These are phyloP conservation scores for Wickerhamiella nectarea DNA, from an alignment of 805 yeast species.

Conservation along the genomic window DNA sequence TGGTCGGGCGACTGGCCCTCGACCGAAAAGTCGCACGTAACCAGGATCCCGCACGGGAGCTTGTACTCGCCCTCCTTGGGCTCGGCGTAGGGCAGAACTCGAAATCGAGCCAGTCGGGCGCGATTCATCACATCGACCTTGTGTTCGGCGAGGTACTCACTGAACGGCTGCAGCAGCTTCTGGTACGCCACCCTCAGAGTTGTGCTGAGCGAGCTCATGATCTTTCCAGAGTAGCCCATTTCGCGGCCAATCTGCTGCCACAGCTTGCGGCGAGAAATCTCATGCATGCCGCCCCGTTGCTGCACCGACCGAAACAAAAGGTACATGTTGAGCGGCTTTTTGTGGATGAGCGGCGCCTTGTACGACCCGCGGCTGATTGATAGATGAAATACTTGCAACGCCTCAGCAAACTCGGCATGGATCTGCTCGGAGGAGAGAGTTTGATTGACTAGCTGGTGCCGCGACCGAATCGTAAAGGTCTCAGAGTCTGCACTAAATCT, in stretches of 20 bases:
- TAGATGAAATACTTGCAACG: slow-evolving; percentile 1
- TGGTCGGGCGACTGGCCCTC: too few relatives aligned
- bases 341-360: slow-evolving; percentile 54
- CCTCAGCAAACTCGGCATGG: slow-evolving; percentile 1
- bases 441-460: slow-evolving; percentile 4
- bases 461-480: slow-evolving; percentile 9
- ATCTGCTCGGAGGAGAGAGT: background rate
- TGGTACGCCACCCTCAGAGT: slow-evolving; percentile 47
- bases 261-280: slow-evolving; percentile 47
- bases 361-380: background rate
- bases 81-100: slow-evolving; percentile 34
- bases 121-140: background rate
- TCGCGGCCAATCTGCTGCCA: slow-evolving; percentile 83
- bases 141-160: slow-evolving; percentile 30
- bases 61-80: slow-evolving; percentile 34
- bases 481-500: slow-evolving; percentile 25
- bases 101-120: slow-evolving; percentile 24
- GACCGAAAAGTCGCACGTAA: background rate
- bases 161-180: slow-evolving; percentile 8
- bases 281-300: slow-evolving; percentile 51
- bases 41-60: slow-evolving; percentile 8
- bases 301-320: slow-evolving; percentile 44
- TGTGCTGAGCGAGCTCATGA: slow-evolving; percentile 57
- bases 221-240: slow-evolving; percentile 58
- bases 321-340: slow-evolving; percentile 50